Percentiles rank a stretch among this genome's conserved stretches.
Conservation (phyloP, 2,329 filamentous ascomycete species). For the Fusarium virguliforme region DNA sequence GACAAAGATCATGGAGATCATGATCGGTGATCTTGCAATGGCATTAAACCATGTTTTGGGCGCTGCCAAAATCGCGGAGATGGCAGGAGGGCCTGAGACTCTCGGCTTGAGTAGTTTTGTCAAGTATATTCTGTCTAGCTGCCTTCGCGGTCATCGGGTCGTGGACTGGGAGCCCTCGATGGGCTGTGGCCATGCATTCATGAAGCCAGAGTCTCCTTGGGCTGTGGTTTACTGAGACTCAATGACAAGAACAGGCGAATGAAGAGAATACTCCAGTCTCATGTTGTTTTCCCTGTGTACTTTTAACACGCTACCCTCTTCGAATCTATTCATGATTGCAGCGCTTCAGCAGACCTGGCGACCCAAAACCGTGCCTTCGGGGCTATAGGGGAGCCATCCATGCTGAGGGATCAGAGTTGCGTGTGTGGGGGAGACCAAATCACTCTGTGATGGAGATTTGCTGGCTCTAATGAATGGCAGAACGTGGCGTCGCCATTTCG, state of each 20-base stretch:
- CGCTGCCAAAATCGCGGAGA: slow-evolving; percentile 20
- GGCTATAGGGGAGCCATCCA: too few species aligned
- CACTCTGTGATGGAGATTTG: too few species aligned
- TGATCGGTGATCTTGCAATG: slow-evolving; percentile 29
- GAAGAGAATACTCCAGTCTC: too few species aligned
- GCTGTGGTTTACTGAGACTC: not conserved
- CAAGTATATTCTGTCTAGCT: slow-evolving; percentile 13
- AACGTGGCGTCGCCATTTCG: not conserved
- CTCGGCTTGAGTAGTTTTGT: slow-evolving; percentile 29
- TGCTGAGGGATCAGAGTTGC: too few species aligned
- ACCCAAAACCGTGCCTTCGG: too few species aligned
- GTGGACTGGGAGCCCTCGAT: not conserved
- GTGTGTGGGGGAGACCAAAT: too few species aligned
- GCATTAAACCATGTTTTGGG: slow-evolving; percentile 25
- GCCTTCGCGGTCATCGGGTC: slow-evolving; percentile 23
- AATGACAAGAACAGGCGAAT: not conserved
- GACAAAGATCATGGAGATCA: slow-evolving; percentile 8
- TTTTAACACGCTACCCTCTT: too few species aligned
- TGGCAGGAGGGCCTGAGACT: slow-evolving; percentile 13
- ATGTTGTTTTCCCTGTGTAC: too few species aligned
- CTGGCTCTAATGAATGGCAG: not conserved
- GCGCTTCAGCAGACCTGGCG: too few species aligned
- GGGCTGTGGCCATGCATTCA: not conserved
- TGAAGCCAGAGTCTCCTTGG: slow-evolving; percentile 1
- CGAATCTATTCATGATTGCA: too few species aligned